phyloP scores from a whole-genome alignment of 1,139 yeast genomes.

The Sugiyamaella neomexicana region DNA sequence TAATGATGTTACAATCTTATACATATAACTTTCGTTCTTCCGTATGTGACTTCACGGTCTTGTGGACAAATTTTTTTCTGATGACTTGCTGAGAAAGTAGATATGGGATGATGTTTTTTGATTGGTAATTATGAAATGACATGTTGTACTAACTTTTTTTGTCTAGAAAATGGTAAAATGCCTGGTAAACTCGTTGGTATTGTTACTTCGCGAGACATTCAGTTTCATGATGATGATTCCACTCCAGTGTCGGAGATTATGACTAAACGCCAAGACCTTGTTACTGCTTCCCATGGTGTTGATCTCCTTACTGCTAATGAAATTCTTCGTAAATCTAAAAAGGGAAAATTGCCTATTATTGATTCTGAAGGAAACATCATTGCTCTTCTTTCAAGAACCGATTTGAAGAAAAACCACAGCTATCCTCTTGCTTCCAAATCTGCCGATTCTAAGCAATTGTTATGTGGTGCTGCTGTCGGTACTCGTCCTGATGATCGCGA shows the following conservation, averaged over 20 bases:
- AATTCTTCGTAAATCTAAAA: conserved; percentile 86
- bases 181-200: conserved; percentile 93
- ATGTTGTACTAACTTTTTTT: conserved; percentile 7
- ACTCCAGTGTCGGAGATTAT: conserved; percentile 72
- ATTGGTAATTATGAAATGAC: background rate
- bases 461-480: conserved; percentile 99
- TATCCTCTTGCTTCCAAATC: conserved; percentile 96
- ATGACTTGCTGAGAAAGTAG: conserved; percentile 40
- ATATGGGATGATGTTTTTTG: background rate
- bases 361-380: conserved; percentile 75
- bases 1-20: conserved; percentile 61
- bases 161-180: conserved; percentile 73
- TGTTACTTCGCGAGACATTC: conserved; percentile 94
- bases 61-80: conserved; percentile 63
- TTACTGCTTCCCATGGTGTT: conserved; percentile 73
- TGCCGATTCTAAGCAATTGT: conserved; percentile 86
- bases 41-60: conserved; percentile 94
- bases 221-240: conserved; percentile 77
- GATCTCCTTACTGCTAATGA: conserved; percentile 84
- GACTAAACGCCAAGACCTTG: conserved; percentile 69
- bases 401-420: conserved; percentile 91
- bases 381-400: conserved; percentile 91
- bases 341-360: conserved; percentile 95
- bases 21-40: conserved; percentile 99
- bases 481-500: conserved; percentile 85